phyloP scores from a whole-genome alignment of 352 stramenopile species.

The Globisporangium cederbergense region DNA sequence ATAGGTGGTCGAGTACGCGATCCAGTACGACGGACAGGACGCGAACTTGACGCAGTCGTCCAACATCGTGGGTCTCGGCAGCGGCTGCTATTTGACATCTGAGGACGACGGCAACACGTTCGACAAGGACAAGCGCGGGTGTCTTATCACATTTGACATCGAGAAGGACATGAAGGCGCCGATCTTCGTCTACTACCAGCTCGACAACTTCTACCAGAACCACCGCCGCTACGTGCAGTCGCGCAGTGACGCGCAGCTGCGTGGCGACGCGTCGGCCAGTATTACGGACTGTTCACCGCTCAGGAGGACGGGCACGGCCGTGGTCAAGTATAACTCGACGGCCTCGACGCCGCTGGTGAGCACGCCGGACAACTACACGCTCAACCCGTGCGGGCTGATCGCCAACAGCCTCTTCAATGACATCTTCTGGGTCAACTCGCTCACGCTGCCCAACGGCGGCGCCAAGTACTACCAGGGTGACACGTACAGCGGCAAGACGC shows the following conservation, averaged over 20 bases:
- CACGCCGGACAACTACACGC: slow-evolving; percentile 37
- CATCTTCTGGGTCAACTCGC: slow-evolving; percentile 85
- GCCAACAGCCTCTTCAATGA: slow-evolving; percentile 99
- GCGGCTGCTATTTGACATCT: slow-evolving; percentile 55
- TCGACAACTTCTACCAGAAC: slow-evolving; percentile 99
- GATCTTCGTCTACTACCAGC: slow-evolving; percentile 98
- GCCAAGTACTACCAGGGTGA: slow-evolving; percentile 66
- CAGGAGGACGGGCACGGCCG: slow-evolving; percentile 26
- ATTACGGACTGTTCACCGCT: slow-evolving; percentile 85
- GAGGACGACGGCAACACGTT: slow-evolving; percentile 70
- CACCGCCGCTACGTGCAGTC: slow-evolving; percentile 93
- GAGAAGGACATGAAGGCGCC: slow-evolving; percentile 93
- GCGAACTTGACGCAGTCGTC: slow-evolving; percentile 33
- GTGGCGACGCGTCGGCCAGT: slow-evolving; percentile 56
- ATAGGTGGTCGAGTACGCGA: slow-evolving; percentile 87
- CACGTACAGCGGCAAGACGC: slow-evolving; percentile 42
- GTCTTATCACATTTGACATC: slow-evolving; percentile 85
- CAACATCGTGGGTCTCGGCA: slow-evolving; percentile 57
- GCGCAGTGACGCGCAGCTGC: slow-evolving; percentile 88
- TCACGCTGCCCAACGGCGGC: slow-evolving; percentile 29
- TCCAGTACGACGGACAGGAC: slow-evolving; percentile 84
- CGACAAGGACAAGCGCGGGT: slow-evolving; percentile 51
- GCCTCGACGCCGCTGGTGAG: slow-evolving; percentile 26
- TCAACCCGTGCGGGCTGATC: slow-evolving; percentile 98
- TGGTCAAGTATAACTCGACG: slow-evolving; percentile 79